Evolutionary conservation across 116 monocot genomes (phyloP), one percentile per base, ranked within the genome.

Genomic region (Papilionanthe hybrid): DNA sequence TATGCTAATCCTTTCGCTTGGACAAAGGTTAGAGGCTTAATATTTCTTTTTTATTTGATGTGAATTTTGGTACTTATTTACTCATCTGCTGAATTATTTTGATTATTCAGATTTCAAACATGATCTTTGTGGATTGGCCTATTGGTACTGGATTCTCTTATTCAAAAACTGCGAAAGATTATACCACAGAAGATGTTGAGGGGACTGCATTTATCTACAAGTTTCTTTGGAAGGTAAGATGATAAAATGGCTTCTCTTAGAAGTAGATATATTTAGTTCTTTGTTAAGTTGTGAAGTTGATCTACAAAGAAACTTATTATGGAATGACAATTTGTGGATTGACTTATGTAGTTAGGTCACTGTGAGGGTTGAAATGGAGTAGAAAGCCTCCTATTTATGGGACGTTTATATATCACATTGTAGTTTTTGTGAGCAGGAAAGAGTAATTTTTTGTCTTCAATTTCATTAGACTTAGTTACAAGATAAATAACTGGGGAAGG

Each of bases 71-170:
- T 63, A 17, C 17, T 0, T 63, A 17, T 15, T 53, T 53, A 53
- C 13, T 53, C 53, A 13, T 53, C 53, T 63, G 23, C 23, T 23
- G 23, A 23, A 23, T 7, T 75, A 22, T 47, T 44, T 42, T 75
- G 56, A 43, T 20, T 27, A 75, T 42, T n/a, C 69, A 83, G 83
- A 57, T 83, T 58, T 32, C 78, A 30, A 83, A 73, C 72, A 56
- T 83, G 57, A 72, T 83, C 9, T 83, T 83, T 63, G 56, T 83
- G 27, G 83, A 83, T 72, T 78, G 72, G 57, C 83, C 83, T 58
- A 76, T 78, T 63, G 78, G 83, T 30, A 72, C 78, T 83, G 83
- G 83, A 7, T 83, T 83, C 63, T 83, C 83, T 20, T 83, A 72
- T 60, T 78, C 83, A 6, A 58, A 55, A 72, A 44, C 37, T 41